Conservation (phyloP, 176 grass and related monocot genomes). For the Typha latifolia region DNA sequence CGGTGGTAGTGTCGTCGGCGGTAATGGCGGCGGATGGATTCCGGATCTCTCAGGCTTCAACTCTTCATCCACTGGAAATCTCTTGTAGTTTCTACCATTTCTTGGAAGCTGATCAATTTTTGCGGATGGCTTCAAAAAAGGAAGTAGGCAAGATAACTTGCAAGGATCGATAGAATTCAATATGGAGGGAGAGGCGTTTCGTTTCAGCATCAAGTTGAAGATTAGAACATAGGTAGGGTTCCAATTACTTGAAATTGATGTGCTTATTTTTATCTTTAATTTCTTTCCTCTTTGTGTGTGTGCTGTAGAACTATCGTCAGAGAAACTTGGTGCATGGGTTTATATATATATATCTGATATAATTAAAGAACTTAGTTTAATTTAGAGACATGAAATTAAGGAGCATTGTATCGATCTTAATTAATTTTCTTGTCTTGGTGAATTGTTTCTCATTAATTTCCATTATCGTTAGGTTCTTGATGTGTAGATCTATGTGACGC, state of each 20-base stretch:
- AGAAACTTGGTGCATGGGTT: constrained; percentile 30
- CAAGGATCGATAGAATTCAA: not conserved
- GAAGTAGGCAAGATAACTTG: not conserved
- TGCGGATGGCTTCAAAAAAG: constrained; percentile 2
- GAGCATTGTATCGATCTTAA: not conserved
- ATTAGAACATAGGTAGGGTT: not conserved
- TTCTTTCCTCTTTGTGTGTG: not conserved
- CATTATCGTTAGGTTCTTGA: no score
- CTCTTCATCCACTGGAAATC: constrained; percentile 27
- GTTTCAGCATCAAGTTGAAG: not conserved
- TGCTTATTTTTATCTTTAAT: not conserved
- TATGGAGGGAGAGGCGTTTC: not conserved
- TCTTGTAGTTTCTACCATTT: constrained; percentile 21
- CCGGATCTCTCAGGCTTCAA: constrained; percentile 56
- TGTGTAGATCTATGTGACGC: no score
- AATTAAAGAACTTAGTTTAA: constrained; percentile 11
- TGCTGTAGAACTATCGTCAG: constrained; percentile 6
- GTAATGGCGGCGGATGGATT: constrained; percentile 38
- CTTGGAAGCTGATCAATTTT: constrained; percentile 3
- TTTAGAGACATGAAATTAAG: constrained; percentile 7
- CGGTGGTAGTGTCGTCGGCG: constrained; percentile 1
- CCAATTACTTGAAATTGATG: not conserved
- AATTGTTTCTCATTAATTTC: no score
- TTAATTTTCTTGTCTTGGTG: not conserved
- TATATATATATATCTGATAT: constrained; percentile 34